Evolutionary conservation across 495 filamentous ascomycete species (phyloP).

Genomic region (Usnea hakonensis): DNA sequence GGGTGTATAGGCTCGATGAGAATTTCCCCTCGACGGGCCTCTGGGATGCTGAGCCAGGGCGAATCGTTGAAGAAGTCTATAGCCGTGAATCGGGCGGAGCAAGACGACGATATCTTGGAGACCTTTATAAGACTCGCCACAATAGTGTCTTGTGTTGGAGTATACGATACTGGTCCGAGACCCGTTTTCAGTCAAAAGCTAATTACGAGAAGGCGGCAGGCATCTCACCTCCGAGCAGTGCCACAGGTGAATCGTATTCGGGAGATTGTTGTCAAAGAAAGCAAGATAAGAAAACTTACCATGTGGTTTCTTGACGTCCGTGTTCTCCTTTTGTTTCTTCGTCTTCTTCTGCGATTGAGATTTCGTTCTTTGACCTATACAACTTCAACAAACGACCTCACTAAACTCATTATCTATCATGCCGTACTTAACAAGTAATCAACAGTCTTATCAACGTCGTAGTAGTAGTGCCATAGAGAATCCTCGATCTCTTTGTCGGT

Average conservation of each 20-base stretch:
- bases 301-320: slow-evolving; percentile 33
- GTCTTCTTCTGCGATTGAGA: slow-evolving; percentile 29
- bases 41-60: slow-evolving; percentile 77
- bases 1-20: slow-evolving; percentile 55
- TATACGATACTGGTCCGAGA: slow-evolving; percentile 4
- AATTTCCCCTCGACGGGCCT: slow-evolving; percentile 56
- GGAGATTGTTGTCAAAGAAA: neutral
- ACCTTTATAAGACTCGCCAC: neutral
- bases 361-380: slow-evolving; percentile 24
- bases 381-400: neutral
- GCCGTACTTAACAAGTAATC: slow-evolving; percentile 61
- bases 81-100: slow-evolving; percentile 24
- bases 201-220: neutral
- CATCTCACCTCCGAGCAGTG: neutral
- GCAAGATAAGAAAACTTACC: slow-evolving; percentile 39
- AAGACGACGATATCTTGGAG: neutral
- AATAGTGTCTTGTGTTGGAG: neutral
- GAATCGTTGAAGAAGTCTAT: slow-evolving; percentile 70
- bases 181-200: slow-evolving; percentile 9
- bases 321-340: slow-evolving; percentile 23
- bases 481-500: slow-evolving; percentile 75
- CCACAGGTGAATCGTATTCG: neutral
- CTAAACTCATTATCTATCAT: neutral
- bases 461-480: slow-evolving; percentile 91
- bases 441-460: slow-evolving; percentile 77